Evolutionary conservation across 2,329 filamentous ascomycete species (phyloP), one percentile per base, ranked within the genome.

Genomic region (Tolypocladium guangdongense): DNA sequence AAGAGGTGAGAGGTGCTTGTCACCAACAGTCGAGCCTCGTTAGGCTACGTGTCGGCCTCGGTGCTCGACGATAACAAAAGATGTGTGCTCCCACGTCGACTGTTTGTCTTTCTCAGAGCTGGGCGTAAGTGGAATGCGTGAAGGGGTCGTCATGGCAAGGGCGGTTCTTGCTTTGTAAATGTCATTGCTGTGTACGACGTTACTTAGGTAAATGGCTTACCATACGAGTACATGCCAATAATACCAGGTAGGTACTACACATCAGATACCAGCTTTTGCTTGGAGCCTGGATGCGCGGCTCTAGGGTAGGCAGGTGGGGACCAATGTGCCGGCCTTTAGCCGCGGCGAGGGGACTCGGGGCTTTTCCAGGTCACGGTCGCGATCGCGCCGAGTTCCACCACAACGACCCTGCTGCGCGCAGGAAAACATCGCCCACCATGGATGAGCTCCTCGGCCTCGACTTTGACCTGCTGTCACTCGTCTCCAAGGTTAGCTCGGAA

Each of bases 401-500:
- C n/a, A 37, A 47, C 36, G 27, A 52, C 49, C 54, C 59, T 62
- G 57, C 57, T 38, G 46, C 45, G 46, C 32, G 59, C 57, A 61
- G 59, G 58, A 55, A n/a, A 18, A n/a, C 32, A 51, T 33, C 52
- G 53, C 60, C 49, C 61, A 68, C 62, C 59, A 95, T 96, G 90
- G 90, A 95, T 67, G 92, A 96, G 66, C 80, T 99, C 60, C 82
- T 88, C 68, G 88, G 89, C 61, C 82, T 88, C 69, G 88, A 89
- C 62, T 84, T 99, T 66, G 93, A 99, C 78, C 78, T 95, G 56
- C 80, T 99, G 52, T 96, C 91, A 63, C 84, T 99, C 64, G 90
- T 97, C 54, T 93, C 90, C 50, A 96, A 92, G 70, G 90, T 99
- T 62, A 90, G 90, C 16, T 92, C 88, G 20, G 93, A 99, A 71